Evolutionary conservation across 805 yeast genomes (phyloP), one percentile per base, ranked within the genome.

Genomic region (Cyberlindnera sargentensis): DNA sequence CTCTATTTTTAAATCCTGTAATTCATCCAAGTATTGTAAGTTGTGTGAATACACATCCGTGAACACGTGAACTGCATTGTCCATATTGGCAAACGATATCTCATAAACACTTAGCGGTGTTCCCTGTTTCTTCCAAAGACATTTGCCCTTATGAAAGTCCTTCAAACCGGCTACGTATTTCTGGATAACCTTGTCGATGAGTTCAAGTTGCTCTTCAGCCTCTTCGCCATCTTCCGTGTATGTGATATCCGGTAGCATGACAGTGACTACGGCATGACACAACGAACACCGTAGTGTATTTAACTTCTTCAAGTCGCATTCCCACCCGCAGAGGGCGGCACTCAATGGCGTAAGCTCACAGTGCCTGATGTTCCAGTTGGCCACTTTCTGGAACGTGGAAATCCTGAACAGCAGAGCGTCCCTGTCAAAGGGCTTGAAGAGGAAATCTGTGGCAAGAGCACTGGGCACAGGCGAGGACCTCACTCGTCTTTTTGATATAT

Each of bases 241-340:
- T 4, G 44, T 45, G 8, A 44, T 32, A 7, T 48, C 51, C 30
- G 61, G 54, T n/a, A 65, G 42, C 29, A 53, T 52, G 5, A 66
- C 52, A 8, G 58, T 33, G 9, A 68, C 45, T 8, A 53, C 41
- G 2, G 65, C 58, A 37, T 58, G 57, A 45, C 73, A 67, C 7
- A 57, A 56, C 2, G 48, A 47, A 46, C 73, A 68, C 35, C 49
- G 51, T 3, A 68, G 43, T 38, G 58, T 63, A 43, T 68, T 66
- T 11, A 26, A 30, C 37, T 55, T 62, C 28, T 58, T 45, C 3
- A 43, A 46, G 8, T 60, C 51, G 11, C 67, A 68, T 40, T 55
- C 59, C 83, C 83, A 78, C 2, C 84, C 84, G 42, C 70, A 64
- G 24, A 71, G 51, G 1, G 80, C 69, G 51, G 79, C 72, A 29